These are phyloP conservation scores for Scutellaria galericulata DNA, from an alignment of 257 asterid genomes.

Conservation along the genomic window DNA sequence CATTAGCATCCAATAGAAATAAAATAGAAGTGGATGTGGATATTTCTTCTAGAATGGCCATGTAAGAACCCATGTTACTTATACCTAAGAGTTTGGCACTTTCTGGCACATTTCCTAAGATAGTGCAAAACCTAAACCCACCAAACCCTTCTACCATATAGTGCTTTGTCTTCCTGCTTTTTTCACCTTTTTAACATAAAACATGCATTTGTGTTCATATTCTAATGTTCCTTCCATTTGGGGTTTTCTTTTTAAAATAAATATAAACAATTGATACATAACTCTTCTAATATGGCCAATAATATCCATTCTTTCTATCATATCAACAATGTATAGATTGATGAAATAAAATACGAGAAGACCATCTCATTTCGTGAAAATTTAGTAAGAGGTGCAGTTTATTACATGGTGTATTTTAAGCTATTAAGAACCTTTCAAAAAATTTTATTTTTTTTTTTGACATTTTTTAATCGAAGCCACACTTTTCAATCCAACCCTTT, in stretches of 20 bases:
- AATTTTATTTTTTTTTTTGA: too few species aligned
- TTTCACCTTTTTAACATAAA: constrained; percentile 19
- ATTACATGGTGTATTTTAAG: too few species aligned
- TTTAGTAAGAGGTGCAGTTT: too few species aligned
- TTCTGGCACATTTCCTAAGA: constrained; percentile 17
- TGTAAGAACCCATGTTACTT: constrained; percentile 42
- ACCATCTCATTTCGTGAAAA: too few species aligned
- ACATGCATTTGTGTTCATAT: constrained; percentile 13
- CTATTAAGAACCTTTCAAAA: too few species aligned
- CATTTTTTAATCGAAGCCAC: too few species aligned
- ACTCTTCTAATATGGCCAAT: too few species aligned
- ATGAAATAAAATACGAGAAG: too few species aligned
- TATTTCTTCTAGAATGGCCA: constrained; percentile 46
- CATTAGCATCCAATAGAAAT: background rate
- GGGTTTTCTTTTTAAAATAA: background rate
- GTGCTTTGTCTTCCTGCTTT: constrained; percentile 30
- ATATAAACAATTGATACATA: too few species aligned
- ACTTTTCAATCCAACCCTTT: too few species aligned
- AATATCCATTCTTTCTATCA: too few species aligned
- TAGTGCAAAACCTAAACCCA: constrained; percentile 27
- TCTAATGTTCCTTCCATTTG: constrained; percentile 10
- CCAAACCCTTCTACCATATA: constrained; percentile 24
- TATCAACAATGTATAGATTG: too few species aligned
- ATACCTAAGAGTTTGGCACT: constrained; percentile 41
- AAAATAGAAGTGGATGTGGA: constrained; percentile 36